Base-by-base conservation (phyloP, 1,139 yeast species). In the Tardiomyces digboiensis region DNA sequence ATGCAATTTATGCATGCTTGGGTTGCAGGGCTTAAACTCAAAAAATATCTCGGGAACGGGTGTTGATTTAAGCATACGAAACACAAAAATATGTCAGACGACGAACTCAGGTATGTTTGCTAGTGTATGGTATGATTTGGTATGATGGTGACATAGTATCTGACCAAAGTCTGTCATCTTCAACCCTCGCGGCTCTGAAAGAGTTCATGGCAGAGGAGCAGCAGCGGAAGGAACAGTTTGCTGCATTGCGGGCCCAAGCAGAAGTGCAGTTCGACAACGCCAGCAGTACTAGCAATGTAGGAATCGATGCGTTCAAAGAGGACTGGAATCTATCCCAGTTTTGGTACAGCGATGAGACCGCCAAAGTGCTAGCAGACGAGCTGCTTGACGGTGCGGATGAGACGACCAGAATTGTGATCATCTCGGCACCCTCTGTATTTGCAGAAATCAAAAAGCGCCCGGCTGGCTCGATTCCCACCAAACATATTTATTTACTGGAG, bases 241-340 rank as follows among this genome's bases (percentile, higher is more conserved):
- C 72, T 39, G 64, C 72, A 46, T 64, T 88, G 41, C 71, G 73
- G 51, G 64, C 71, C 42, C 70, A 71, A 41, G 85, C 94, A 1
- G 86, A 85, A 54, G 68, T 69, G 38, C 69, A 70, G 33, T 75
- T 70, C 50, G 74, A 57, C 21, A 55, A 55, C 36, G 39, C 36
- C 14, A 23, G 39, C 16, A n/a, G n/a, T n/a, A n/a, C n/a, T n/a
- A n/a, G n/a, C n/a, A 43, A 42, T 16, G 61, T 64, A 43, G 75
- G 77, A 21, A 84, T 84, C 62, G 80, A 76, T 41, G 68, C 75
- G 29, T 88, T 88, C 62, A 74, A 82, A 58, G 96, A 88, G 63
- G 95, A 88, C 64, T 88, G 97, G 97, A 93, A 85, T 56, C 70
- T 88, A 38, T 85, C 95, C 0, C 97, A 88, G 61, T 88, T 88